Conservation (phyloP, 352 stramenopile genomes). For the Globisporangium abappressorium region DNA sequence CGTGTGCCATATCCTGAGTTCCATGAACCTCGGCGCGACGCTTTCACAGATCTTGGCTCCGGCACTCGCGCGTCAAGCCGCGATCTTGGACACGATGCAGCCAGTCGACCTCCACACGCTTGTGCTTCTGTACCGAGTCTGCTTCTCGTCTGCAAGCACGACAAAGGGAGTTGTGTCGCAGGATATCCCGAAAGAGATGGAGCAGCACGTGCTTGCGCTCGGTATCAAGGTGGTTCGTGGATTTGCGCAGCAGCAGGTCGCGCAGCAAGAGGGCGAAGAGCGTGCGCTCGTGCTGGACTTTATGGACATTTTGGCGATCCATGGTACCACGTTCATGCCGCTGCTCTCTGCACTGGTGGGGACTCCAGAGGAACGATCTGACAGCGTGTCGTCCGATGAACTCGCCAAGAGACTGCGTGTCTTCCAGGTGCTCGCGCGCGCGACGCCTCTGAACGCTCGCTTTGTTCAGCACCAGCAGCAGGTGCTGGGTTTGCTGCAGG, state of each 20-base stretch:
- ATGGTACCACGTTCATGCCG: constrained; percentile 16
- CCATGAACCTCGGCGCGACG: constrained; percentile 66
- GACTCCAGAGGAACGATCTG: constrained; percentile 9
- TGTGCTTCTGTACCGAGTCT: constrained; percentile 55
- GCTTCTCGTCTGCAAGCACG: constrained; percentile 37
- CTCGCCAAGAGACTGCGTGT: constrained; percentile 32
- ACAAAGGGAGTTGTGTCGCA: constrained; percentile 19
- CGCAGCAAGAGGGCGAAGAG: constrained; percentile 13
- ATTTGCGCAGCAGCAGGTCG: background rate
- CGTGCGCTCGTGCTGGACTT: constrained; percentile 22
- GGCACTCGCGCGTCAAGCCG: constrained; percentile 48
- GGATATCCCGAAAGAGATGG: constrained; percentile 51
- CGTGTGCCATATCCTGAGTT: constrained; percentile 54
- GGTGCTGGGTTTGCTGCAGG: constrained; percentile 22
- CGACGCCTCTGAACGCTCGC: constrained; percentile 27
- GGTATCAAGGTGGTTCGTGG: constrained; percentile 10
- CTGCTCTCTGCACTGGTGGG: constrained; percentile 20
- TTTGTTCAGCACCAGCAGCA: constrained; percentile 39
- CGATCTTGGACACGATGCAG: constrained; percentile 32
- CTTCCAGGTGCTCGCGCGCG: constrained; percentile 51
- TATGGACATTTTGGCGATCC: constrained; percentile 19
- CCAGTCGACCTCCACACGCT: constrained; percentile 55
- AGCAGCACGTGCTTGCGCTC: constrained; percentile 27
- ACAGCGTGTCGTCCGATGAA: constrained; percentile 12
- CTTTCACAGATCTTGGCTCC: constrained; percentile 69